These are phyloP conservation scores for Neofusicoccum parvum DNA, from an alignment of 2,329 filamentous ascomycete species.

Conservation along the genomic window DNA sequence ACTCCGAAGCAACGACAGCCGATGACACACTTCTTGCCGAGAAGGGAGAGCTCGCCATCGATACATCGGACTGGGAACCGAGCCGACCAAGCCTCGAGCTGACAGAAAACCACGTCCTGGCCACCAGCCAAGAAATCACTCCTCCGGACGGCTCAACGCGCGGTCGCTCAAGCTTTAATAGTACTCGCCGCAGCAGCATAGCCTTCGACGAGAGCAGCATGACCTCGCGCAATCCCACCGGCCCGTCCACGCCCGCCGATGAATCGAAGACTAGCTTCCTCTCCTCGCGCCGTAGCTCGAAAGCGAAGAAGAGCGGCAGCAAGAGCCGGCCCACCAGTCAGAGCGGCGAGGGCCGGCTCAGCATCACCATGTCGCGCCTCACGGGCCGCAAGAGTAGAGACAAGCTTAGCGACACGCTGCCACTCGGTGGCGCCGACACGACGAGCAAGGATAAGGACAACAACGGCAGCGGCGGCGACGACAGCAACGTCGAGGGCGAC, in stretches of 20 bases:
- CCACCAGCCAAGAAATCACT: background rate
- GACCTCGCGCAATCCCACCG: constrained; percentile 34
- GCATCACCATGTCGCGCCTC: constrained; percentile 43
- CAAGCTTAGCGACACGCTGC: constrained; percentile 34
- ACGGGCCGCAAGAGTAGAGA: constrained; percentile 46
- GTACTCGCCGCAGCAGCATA: constrained; percentile 43
- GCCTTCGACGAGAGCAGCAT: constrained; percentile 42
- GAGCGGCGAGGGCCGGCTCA: constrained; percentile 44
- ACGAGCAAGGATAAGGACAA: constrained; percentile 20
- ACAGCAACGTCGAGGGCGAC: constrained; percentile 1
- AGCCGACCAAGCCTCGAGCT: constrained; percentile 27
- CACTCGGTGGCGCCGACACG: constrained; percentile 30
- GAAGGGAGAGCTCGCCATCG: constrained; percentile 20
- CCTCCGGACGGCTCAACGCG: constrained; percentile 23
- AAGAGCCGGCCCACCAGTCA: constrained; percentile 48
- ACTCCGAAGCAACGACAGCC: constrained; percentile 24
- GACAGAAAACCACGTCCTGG: background rate
- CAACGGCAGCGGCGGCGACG: background rate
- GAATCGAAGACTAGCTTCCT: constrained; percentile 41
- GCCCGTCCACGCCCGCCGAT: constrained; percentile 46
- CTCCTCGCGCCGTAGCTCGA: constrained; percentile 35
- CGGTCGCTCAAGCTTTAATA: constrained; percentile 40
- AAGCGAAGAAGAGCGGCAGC: constrained; percentile 31
- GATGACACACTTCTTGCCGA: constrained; percentile 14
- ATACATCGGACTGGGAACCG: constrained; percentile 16